Conservation (phyloP, 208 protist species). For the Trypanosomatidae sp. region DNA sequence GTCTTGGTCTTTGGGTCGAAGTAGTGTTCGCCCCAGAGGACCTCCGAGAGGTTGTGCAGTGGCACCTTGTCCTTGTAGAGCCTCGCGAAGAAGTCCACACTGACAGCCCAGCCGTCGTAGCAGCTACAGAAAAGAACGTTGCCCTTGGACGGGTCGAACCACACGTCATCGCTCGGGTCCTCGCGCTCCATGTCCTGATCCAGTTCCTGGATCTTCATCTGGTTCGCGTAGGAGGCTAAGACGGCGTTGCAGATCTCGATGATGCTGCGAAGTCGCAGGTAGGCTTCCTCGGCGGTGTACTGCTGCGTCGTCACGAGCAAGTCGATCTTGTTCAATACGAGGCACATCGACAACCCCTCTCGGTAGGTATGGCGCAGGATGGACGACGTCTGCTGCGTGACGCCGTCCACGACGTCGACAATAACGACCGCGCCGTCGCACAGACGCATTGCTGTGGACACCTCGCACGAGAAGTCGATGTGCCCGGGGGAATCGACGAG, state of each 20-base stretch:
- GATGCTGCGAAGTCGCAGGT: slow-evolving; percentile 93
- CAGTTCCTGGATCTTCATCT: slow-evolving; percentile 78
- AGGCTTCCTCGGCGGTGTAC: slow-evolving; percentile 87
- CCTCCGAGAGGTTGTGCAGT: slow-evolving; percentile 57
- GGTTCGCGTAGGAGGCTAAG: slow-evolving; percentile 79
- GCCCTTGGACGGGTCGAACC: slow-evolving; percentile 96
- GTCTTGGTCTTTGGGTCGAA: slow-evolving; percentile 94
- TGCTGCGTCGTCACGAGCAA: slow-evolving; percentile 94
- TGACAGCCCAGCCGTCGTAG: slow-evolving; percentile 93
- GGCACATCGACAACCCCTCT: slow-evolving; percentile 94
- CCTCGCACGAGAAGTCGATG: slow-evolving; percentile 98
- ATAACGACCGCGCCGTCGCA: slow-evolving; percentile 98
- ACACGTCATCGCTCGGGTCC: slow-evolving; percentile 90
- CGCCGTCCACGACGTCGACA: slow-evolving; percentile 99
- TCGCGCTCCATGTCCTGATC: slow-evolving; percentile 80
- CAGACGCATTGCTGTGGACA: slow-evolving; percentile 97
- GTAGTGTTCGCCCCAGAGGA: slow-evolving; percentile 98
- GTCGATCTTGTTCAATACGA: slow-evolving; percentile 99
- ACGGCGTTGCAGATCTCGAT: slow-evolving; percentile 95
- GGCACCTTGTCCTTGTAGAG: slow-evolving; percentile 93
- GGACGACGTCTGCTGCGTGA: slow-evolving; percentile 93
- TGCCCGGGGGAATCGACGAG: slow-evolving; percentile 99
- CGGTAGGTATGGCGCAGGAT: slow-evolving; percentile 97
- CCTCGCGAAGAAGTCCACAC: slow-evolving; percentile 86
- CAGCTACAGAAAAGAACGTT: slow-evolving; percentile 98